Percentiles rank a stretch among this genome's conserved stretches.
phyloP scores from a whole-genome alignment of 192 early-diverging fungal genomes.

The Rhizophagus clarus region DNA sequence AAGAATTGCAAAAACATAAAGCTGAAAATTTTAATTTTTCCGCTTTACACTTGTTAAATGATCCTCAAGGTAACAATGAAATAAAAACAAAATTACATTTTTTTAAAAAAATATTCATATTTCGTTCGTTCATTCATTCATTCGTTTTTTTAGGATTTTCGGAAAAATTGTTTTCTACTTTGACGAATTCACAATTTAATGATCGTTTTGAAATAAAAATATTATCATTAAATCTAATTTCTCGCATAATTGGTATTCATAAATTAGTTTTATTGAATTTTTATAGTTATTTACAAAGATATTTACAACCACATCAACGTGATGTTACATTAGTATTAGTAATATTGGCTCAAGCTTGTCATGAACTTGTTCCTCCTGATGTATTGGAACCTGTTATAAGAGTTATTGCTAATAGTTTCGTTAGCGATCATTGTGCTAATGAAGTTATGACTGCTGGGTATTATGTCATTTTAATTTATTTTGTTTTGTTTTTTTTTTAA shows the following conservation, averaged over 20 bases:
- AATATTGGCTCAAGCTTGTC: constrained; percentile 85
- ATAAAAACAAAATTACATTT: neutral
- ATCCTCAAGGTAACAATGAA: constrained; percentile 78
- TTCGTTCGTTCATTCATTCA: no score
- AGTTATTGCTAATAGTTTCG: constrained; percentile 95
- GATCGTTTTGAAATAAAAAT: constrained; percentile 92
- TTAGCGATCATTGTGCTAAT: constrained; percentile 84
- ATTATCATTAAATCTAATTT: constrained; percentile 91
- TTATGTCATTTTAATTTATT: neutral
- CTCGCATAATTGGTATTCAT: constrained; percentile 94
- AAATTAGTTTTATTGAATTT: constrained; percentile 90
- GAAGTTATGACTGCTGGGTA: constrained; percentile 96
- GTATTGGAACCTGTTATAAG: constrained; percentile 83
- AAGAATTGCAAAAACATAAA: constrained; percentile 62
- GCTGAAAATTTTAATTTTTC: constrained; percentile 89
- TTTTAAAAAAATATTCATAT: neutral
- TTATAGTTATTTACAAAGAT: constrained; percentile 91
- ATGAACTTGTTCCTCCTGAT: constrained; percentile 95
- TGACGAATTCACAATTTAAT: constrained; percentile 65
- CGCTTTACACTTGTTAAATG: constrained; percentile 91
- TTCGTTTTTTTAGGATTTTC: constrained; percentile 63
- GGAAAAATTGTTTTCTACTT: constrained; percentile 90
- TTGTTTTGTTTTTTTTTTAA: no score
- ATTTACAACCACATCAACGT: constrained; percentile 93
- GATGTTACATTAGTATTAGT: constrained; percentile 95